phyloP scores from a whole-genome alignment of 2,329 filamentous ascomycete genomes.

The Spiromastix sp. region DNA sequence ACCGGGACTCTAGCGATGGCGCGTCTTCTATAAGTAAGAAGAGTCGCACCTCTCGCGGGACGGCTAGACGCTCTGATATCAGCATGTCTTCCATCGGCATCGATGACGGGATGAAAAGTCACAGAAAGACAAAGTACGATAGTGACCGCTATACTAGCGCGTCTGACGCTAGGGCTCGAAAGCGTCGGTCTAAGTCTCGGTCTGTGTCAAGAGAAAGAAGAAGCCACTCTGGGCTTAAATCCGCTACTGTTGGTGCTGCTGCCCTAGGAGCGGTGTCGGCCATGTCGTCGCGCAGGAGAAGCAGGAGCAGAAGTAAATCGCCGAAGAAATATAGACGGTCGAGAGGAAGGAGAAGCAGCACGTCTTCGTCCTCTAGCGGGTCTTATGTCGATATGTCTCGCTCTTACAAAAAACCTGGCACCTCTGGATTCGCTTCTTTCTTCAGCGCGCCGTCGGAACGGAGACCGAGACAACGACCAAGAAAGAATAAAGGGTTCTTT shows the following conservation, averaged over 20 bases:
- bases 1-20: conserved; percentile 20
- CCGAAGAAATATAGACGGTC: conserved; percentile 19
- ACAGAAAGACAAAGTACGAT: conserved; percentile 3
- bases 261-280: conserved; percentile 21
- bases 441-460: conserved; percentile 53
- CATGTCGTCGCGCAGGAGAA: conserved; percentile 17
- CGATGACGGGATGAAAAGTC: conserved; percentile 13
- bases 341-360: conserved; percentile 11
- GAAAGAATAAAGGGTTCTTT: conserved; percentile 39
- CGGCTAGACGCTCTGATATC: conserved; percentile 27
- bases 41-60: conserved; percentile 32
- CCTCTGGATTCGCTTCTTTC: conserved; percentile 51
- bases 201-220: conserved; percentile 12
- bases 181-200: conserved; percentile 24
- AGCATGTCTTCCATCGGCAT: conserved; percentile 19
- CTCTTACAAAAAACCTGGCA: conserved; percentile 37
- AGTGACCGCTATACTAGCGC: conserved; percentile 2
- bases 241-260: conserved; percentile 30
- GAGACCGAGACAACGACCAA: conserved; percentile 22
- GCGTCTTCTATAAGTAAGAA: conserved; percentile 21
- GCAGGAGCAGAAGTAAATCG: conserved; percentile 25
- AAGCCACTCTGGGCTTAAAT: conserved; percentile 4
- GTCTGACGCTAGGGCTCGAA: conserved; percentile 6
- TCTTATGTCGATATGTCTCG: conserved; percentile 59
- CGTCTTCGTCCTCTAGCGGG: conserved; percentile 41